phyloP scores from a whole-genome alignment of 2,329 filamentous ascomycete genomes.

The Bipolaris gigantea region DNA sequence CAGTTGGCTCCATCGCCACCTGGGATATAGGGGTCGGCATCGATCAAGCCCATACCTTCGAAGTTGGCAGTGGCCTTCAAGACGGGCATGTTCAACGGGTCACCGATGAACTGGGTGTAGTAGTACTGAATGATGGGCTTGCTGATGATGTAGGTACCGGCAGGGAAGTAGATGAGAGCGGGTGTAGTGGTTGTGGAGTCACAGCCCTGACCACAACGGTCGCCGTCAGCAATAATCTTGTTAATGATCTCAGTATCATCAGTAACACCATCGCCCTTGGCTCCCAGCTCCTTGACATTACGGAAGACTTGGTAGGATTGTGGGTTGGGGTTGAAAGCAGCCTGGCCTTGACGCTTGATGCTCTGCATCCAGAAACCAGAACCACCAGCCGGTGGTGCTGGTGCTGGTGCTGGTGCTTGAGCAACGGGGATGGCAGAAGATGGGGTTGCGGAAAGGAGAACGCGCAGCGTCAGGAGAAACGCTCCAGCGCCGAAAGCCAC shows the following conservation, averaged over 20 bases:
- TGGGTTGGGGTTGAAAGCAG: conserved; percentile 61
- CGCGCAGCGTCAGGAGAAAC: conserved; percentile 43
- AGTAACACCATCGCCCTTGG: conserved; percentile 62
- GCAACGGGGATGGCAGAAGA: conserved; percentile 37
- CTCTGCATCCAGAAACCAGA: conserved; percentile 69
- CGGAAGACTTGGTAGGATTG: conserved; percentile 64
- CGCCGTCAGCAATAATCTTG: conserved; percentile 72
- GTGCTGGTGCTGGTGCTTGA: conserved; percentile 22
- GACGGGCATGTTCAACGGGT: conserved; percentile 70
- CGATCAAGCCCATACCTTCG: conserved; percentile 82
- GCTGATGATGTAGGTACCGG: conserved; percentile 82
- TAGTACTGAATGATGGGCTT: conserved; percentile 81
- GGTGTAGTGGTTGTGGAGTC: conserved; percentile 83
- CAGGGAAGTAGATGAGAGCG: conserved; percentile 87
- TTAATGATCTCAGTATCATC: conserved; percentile 94
- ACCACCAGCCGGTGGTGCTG: conserved; percentile 20
- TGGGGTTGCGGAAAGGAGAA: conserved; percentile 37
- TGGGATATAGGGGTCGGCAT: conserved; percentile 79
- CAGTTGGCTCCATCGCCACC: conserved; percentile 57
- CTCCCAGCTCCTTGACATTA: conserved; percentile 52
- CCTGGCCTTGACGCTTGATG: conserved; percentile 69
- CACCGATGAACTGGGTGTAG: conserved; percentile 90
- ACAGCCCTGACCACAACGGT: conserved; percentile 78
- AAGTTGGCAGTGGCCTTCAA: conserved; percentile 69
- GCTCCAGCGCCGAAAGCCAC: conserved; percentile 43